Conservation (phyloP, 305 asterid species). For the Fraxinus velutina region DNA sequence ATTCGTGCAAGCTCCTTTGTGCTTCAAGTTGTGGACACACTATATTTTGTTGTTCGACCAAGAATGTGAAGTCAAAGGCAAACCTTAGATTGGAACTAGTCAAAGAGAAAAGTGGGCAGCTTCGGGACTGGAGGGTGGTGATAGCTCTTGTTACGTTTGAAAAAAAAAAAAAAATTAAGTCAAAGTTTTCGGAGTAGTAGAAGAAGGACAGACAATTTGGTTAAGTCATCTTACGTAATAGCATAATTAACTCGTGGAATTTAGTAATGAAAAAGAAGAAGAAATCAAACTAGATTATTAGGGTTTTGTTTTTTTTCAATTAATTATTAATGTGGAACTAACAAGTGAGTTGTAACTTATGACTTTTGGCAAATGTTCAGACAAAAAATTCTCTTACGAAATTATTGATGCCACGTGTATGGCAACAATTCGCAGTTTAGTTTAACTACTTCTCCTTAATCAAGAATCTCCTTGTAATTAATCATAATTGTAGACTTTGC, state of each 20-base stretch:
- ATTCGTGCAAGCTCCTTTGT: neutral
- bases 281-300: neutral
- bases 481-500: neutral
- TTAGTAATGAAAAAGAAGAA: neutral
- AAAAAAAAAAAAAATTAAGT: neutral
- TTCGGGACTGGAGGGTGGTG: neutral
- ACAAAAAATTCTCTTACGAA: neutral
- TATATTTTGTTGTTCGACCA: neutral
- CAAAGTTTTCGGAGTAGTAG: neutral
- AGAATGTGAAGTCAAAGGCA: neutral
- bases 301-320: neutral
- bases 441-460: neutral
- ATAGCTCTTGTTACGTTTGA: neutral
- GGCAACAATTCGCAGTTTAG: constrained; percentile 6
- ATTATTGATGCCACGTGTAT: constrained; percentile 1
- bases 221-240: neutral
- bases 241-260: neutral
- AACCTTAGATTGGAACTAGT: neutral
- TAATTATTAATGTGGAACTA: neutral
- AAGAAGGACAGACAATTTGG: neutral
- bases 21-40: neutral
- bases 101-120: neutral
- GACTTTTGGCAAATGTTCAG: neutral
- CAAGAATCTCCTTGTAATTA: neutral
- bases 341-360: neutral